Base-by-base conservation (phyloP, 371 early-diverging fungal species). In the Umbelopsis sp. region DNA sequence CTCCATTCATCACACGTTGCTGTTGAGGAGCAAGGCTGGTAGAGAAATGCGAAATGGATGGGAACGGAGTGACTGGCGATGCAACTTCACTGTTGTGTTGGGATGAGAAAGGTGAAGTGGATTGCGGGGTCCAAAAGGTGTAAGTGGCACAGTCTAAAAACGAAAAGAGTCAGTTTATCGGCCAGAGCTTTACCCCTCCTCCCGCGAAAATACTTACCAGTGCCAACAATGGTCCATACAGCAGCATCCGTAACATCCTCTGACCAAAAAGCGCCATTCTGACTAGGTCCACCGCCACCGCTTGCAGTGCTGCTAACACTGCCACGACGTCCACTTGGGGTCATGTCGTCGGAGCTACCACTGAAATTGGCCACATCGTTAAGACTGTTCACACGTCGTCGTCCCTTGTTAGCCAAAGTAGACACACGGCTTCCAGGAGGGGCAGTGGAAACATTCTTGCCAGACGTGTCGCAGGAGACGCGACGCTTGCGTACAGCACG, bases 221-320 rank as follows among this genome's bases (percentile, higher is more conserved):
- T 68, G 48, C 92, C 91, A 8, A 94, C 92, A 71, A 94, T 89
- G 29, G 93, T 94, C 94, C 94, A 94, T 12, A 93, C 91, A 4
- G 92, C 89, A 10, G 85, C 81, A 80, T 94, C 94, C 3, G 89
- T 87, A n/a, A 93, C 92, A 73, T 94, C 92, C 70, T 91, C 89
- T 32, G 81, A 80, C 91, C 90, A 92, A 46, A 80, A 74, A 10
- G 80, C 74, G 22, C 81, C 77, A 48, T 69, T 75, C 71, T 57
- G 57, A 32, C 29, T 7, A 35, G 57, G 35, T 11, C 12, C 18
- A 35, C 37, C 11, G 16, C 57, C 35, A 18, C 35, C 35, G 35
- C 57, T 57, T 4, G 57, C 37, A 18, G 57, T 57, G 35, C 57
- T 57, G 5, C 57, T 57, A 18, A 57, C 57, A 57, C 57, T 57